Conservation (phyloP, 495 filamentous ascomycete species). For the Xylaria longipes region DNA sequence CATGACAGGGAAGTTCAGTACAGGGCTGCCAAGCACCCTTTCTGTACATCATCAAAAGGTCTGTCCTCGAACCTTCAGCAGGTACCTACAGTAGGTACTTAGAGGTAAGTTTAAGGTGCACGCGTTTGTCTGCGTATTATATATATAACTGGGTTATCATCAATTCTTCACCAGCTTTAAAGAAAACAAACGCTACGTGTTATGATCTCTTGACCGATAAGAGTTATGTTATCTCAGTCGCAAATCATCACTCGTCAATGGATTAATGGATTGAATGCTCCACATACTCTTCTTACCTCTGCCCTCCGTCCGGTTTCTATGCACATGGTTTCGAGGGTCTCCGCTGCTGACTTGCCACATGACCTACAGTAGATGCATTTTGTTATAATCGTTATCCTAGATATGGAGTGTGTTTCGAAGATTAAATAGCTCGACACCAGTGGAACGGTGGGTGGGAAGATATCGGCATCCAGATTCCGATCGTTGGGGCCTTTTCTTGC, state of each 20-base stretch:
- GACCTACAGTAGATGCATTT: neutral
- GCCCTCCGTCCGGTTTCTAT: neutral
- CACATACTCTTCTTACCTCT: conserved; percentile 8
- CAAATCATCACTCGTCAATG: neutral
- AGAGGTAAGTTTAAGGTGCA: neutral
- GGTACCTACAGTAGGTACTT: too few species aligned
- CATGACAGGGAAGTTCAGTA: too few species aligned
- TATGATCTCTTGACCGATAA: neutral
- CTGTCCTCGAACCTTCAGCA: neutral
- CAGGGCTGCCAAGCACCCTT: conserved; percentile 14
- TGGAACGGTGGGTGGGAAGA: neutral
- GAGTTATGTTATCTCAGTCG: neutral
- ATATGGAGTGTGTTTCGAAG: neutral
- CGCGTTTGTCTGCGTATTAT: neutral
- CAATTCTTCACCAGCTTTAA: neutral
- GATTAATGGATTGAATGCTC: neutral
- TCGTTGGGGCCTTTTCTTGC: conserved; percentile 1
- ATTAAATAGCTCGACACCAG: neutral
- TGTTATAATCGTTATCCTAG: neutral
- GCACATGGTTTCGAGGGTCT: neutral
- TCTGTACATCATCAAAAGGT: conserved; percentile 16
- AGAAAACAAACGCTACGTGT: neutral
- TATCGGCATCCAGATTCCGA: neutral
- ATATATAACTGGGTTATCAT: neutral
- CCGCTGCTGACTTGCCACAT: conserved; percentile 16